Percentiles rank a stretch among this genome's conserved stretches.
These are phyloP conservation scores for Mucor racemosus DNA, from an alignment of 371 early-diverging fungal genomes.

Conservation along the genomic window DNA sequence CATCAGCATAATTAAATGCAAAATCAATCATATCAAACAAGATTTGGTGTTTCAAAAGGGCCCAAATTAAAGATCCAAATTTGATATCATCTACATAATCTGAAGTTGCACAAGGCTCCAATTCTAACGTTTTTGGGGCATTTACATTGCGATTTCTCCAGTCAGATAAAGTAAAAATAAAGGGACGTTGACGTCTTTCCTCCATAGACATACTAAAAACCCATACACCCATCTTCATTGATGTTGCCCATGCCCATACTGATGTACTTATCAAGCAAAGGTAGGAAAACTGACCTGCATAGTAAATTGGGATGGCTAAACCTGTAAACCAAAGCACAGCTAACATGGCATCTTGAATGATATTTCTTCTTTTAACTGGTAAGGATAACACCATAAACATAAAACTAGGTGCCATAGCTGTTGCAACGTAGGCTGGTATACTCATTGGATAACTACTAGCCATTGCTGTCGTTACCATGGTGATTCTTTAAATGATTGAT, in stretches of 20 bases:
- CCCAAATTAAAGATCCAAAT: conserved; percentile 5
- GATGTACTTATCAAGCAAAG: conserved; percentile 23
- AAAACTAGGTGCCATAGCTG: conserved; percentile 27
- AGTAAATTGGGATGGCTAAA: conserved; percentile 34
- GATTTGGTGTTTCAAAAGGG: conserved; percentile 22
- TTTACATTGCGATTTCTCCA: conserved; percentile 33
- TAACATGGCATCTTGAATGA: conserved; percentile 26
- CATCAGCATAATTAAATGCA: conserved; percentile 19
- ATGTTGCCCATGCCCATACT: conserved; percentile 38
- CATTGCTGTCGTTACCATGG: neutral
- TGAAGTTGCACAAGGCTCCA: neutral
- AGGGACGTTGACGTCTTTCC: conserved; percentile 38
- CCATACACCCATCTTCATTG: conserved; percentile 53
- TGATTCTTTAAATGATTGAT: neutral
- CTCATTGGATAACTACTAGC: conserved; percentile 15
- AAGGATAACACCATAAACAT: conserved; percentile 31
- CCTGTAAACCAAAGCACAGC: conserved; percentile 24
- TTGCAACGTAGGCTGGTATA: conserved; percentile 16
- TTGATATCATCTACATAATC: conserved; percentile 6
- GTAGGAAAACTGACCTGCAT: conserved; percentile 33
- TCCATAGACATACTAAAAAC: conserved; percentile 40
- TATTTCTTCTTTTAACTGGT: conserved; percentile 29
- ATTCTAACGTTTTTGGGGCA: neutral
- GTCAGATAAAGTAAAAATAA: conserved; percentile 28
- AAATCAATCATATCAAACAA: conserved; percentile 26